phyloP scores from a whole-genome alignment of 257 asterid genomes.

The Solanum paucissectum region DNA sequence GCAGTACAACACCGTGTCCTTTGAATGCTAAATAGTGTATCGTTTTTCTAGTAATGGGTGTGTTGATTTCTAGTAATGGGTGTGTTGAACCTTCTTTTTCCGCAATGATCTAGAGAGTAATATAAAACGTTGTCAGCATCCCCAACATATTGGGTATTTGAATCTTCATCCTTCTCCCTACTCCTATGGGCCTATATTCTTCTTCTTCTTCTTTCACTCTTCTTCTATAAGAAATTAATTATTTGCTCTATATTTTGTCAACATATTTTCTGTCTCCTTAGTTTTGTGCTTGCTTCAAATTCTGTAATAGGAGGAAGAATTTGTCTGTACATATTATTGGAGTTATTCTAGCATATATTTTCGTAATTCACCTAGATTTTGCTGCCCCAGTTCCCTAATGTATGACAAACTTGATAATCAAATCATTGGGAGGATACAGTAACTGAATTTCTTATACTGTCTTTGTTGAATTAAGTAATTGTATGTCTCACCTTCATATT shows the following conservation, averaged over 20 bases:
- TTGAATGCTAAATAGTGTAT: conserved; percentile 6
- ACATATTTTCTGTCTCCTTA: not conserved
- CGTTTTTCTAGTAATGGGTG: not conserved
- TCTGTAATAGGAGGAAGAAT: not conserved
- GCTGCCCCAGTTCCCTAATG: not conserved
- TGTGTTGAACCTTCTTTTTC: not conserved
- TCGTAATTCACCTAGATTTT: not conserved
- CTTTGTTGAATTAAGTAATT: not conserved
- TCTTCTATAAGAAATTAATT: not conserved
- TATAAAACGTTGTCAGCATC: conserved; percentile 1
- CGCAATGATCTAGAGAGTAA: conserved; percentile 7
- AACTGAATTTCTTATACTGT: not conserved
- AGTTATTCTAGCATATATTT: not conserved
- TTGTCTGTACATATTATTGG: not conserved
- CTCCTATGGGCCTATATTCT: not conserved
- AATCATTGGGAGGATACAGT: not conserved
- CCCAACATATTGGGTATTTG: not conserved
- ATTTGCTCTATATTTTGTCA: not conserved
- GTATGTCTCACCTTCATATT: not conserved
- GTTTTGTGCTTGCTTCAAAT: not conserved
- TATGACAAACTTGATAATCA: not conserved
- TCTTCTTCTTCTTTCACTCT: not conserved
- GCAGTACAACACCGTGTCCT: conserved; percentile 10
- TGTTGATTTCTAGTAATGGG: not conserved
- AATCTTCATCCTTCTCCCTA: not conserved